Evolutionary conservation across 2,329 filamentous ascomycete genomes (phyloP), one percentile per base, ranked within the genome.

Genomic region (Anisogramma anomala): DNA sequence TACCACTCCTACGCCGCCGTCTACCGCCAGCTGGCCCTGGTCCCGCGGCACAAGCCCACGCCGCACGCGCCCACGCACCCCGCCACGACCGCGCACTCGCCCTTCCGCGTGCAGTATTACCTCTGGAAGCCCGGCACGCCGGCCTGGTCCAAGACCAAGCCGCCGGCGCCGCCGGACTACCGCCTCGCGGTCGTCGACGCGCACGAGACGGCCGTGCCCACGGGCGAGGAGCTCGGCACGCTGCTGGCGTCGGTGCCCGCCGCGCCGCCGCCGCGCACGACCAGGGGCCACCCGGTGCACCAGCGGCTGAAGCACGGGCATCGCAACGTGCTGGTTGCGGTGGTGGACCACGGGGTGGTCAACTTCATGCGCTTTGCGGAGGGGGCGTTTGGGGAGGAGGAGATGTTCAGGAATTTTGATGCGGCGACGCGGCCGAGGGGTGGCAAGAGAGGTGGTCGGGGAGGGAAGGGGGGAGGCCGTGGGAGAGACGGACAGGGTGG

Each of bases 281-380:
- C 69, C 23, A 68, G 45, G 33, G 68, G 60, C 57, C 74, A 55
- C 53, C 66, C 57, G 56, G 61, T 88, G 49, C 91, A 93, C 55
- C 74, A 80, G 53, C 77, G 84, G 45, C 64, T 96, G 48, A 89
- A 87, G 60, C 79, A 94, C 53, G 91, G 87, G 2, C 79, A 82
- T 58, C 74, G 85, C 49, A 91, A 85, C 59, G 83, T 91, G 23
- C 68, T 95, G 25, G 58, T 98, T 18, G 91, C 88, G 0, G 74
- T 96, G 2, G 87, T 95, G 25, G 91, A 96, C 57, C 75, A 86
- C 48, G 91, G 91, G 0, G 71, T 96, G 17, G 82, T 88, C 33
- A 96, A 89, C 58, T 96, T 89, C 57, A 68, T 95, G 53, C 69
- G 84, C 18, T 71, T 95, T 44, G 77, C 74, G 1, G 87, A 96